phyloP scores from a whole-genome alignment of 495 filamentous ascomycete species.

The Trichocladium uniseriatum region DNA sequence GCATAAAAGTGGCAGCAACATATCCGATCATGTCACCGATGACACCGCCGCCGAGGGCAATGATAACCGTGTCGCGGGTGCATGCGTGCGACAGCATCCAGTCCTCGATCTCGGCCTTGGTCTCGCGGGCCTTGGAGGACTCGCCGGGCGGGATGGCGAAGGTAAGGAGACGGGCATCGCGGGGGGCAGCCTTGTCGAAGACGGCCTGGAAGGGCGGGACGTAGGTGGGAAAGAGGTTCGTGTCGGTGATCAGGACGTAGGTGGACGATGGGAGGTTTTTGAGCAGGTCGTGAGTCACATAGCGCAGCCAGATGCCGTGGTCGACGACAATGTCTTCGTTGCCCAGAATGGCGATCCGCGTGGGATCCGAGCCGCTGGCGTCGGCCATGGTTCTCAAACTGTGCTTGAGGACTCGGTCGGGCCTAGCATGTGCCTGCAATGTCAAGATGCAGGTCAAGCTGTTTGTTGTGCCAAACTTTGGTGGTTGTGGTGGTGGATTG shows the following conservation, averaged over 20 bases:
- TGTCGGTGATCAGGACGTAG: slow-evolving; percentile 94
- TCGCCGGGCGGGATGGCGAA: slow-evolving; percentile 87
- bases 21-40: slow-evolving; percentile 98
- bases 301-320: slow-evolving; percentile 79
- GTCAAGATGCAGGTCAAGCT: background rate
- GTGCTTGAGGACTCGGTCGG: slow-evolving; percentile 17
- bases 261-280: slow-evolving; percentile 70
- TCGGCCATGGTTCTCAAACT: slow-evolving; percentile 16
- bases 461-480: background rate
- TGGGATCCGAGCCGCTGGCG: slow-evolving; percentile 30
- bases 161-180: slow-evolving; percentile 63
- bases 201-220: slow-evolving; percentile 61
- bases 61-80: slow-evolving; percentile 87
- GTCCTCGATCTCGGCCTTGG: slow-evolving; percentile 91
- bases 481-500: too few relatives aligned
- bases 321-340: slow-evolving; percentile 81
- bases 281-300: slow-evolving; percentile 74
- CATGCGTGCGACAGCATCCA: slow-evolving; percentile 92
- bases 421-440: slow-evolving; percentile 16
- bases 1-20: slow-evolving; percentile 96
- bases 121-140: slow-evolving; percentile 82
- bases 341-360: slow-evolving; percentile 44
- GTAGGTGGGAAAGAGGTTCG: slow-evolving; percentile 77
- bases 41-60: slow-evolving; percentile 93
- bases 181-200: slow-evolving; percentile 51